Percentiles rank a stretch among this genome's conserved stretches.
Evolutionary conservation across 1,284 basidiomycete genomes (phyloP).

Genomic region (Papiliotrema fonsecae): DNA sequence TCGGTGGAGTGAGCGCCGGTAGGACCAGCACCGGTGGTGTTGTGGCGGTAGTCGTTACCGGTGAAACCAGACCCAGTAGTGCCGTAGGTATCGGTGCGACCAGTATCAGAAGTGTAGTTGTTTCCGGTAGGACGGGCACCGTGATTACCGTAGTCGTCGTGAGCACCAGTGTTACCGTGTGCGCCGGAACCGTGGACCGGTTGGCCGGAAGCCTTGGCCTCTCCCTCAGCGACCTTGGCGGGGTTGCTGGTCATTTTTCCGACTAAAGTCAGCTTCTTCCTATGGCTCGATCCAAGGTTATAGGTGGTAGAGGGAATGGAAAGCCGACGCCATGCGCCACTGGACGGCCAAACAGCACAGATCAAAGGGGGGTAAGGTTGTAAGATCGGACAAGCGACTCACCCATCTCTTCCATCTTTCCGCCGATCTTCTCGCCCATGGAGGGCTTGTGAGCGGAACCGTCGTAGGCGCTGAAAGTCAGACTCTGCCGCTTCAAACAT

Average conservation of each 20-base stretch:
- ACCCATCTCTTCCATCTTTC: constrained; percentile 13
- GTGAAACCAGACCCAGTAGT: constrained; percentile 2
- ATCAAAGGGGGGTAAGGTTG: neutral
- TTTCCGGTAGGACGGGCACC: neutral
- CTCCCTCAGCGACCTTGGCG: constrained; percentile 22
- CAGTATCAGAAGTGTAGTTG: constrained; percentile 3
- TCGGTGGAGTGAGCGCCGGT: neutral
- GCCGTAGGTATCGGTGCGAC: constrained; percentile 3
- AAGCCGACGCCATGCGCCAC: neutral
- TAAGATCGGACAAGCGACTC: neutral
- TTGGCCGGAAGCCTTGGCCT: constrained; percentile 19
- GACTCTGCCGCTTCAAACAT: neutral
- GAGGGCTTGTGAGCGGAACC: constrained; percentile 14
- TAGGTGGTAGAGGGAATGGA: too few relatives aligned
- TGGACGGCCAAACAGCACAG: neutral
- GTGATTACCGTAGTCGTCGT: constrained; percentile 1
- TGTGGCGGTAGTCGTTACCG: constrained; percentile 3
- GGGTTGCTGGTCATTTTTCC: constrained; percentile 26
- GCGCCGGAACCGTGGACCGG: constrained; percentile 1
- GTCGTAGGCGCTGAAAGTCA: constrained; percentile 4
- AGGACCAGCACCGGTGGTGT: neutral
- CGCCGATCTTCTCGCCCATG: constrained; percentile 20
- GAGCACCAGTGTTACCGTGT: neutral
- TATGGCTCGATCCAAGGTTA: too few relatives aligned
- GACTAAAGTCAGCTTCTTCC: constrained; percentile 11